Conservation (phyloP, 2,329 filamentous ascomycete genomes). For the Arthroderma sp. region DNA sequence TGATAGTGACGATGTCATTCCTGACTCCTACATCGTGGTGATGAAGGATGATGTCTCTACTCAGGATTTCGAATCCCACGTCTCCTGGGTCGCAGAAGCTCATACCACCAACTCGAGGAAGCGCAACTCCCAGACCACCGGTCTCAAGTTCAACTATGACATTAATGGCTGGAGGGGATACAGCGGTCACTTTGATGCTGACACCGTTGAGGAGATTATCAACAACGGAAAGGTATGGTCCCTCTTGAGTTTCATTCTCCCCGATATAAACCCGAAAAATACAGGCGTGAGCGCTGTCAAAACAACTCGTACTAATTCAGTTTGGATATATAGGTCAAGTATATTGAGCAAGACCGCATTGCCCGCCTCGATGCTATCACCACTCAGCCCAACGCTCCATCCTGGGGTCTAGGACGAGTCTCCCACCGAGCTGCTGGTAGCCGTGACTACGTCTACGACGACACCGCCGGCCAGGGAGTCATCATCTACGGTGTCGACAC, state of each 20-base stretch:
- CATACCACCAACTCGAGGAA: conserved; percentile 3
- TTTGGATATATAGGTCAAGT: conserved; percentile 8
- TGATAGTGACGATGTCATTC: conserved; percentile 6
- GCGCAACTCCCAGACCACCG: conserved; percentile 1
- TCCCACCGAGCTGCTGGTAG: conserved; percentile 15
- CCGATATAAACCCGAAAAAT: neutral
- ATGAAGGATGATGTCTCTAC: conserved; percentile 10
- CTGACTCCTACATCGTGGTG: conserved; percentile 10
- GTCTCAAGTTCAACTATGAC: conserved; percentile 6
- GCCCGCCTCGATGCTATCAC: conserved; percentile 1
- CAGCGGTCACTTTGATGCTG: conserved; percentile 7
- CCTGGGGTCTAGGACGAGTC: conserved; percentile 25
- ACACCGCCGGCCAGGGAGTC: conserved; percentile 21
- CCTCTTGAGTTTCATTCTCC: too few relatives aligned
- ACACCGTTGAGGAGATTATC: conserved; percentile 8
- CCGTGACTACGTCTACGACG: conserved; percentile 25
- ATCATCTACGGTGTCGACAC: conserved; percentile 28
- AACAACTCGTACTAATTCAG: neutral
- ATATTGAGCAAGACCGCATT: conserved; percentile 10
- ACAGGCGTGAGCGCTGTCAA: neutral
- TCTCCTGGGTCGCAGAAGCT: conserved; percentile 6
- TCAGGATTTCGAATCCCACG: conserved; percentile 7
- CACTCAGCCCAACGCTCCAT: conserved; percentile 16
- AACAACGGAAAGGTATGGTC: conserved; percentile 5
- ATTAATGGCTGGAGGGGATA: conserved; percentile 8